phyloP scores from a whole-genome alignment of 23 red algal species.

The Gracilaria caudata region DNA sequence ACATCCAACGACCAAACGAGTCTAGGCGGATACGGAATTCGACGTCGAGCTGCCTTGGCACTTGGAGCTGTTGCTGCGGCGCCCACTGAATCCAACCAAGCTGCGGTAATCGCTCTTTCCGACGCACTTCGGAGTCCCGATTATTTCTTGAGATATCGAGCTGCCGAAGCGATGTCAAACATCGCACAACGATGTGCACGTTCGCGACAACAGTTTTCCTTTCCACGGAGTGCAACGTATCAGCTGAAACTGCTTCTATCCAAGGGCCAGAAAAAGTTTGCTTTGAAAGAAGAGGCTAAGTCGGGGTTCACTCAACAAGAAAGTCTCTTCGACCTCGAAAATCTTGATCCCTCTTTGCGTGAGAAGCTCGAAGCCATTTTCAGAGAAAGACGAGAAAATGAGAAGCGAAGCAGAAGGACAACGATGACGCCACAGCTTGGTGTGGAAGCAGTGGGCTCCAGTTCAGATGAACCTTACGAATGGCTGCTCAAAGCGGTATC shows the following conservation, averaged over 20 bases:
- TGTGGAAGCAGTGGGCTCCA: constrained; percentile 69
- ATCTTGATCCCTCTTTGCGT: constrained; percentile 58
- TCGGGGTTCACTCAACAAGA: constrained; percentile 63
- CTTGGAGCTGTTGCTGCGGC: constrained; percentile 79
- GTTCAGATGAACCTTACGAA: constrained; percentile 85
- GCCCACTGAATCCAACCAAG: constrained; percentile 37
- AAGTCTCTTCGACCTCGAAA: constrained; percentile 81
- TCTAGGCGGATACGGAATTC: constrained; percentile 79
- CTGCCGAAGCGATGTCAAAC: constrained; percentile 85
- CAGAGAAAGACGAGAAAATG: constrained; percentile 70
- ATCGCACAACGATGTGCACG: constrained; percentile 63
- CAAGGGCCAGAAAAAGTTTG: constrained; percentile 31
- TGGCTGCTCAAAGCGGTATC: constrained; percentile 87
- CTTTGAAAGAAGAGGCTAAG: constrained; percentile 3
- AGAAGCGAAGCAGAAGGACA: constrained; percentile 68
- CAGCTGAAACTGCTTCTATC: constrained; percentile 30
- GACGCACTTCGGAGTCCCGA: constrained; percentile 66
- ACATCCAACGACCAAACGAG: constrained; percentile 61
- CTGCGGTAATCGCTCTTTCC: constrained; percentile 50
- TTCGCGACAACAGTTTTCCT: constrained; percentile 9
- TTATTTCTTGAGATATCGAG: constrained; percentile 87
- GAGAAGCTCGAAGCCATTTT: constrained; percentile 80
- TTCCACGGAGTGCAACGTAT: constrained; percentile 52
- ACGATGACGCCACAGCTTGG: constrained; percentile 94
- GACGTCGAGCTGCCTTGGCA: constrained; percentile 89